Conservation (phyloP, 2,329 filamentous ascomycete species). For the Aspergillus uvarum region DNA sequence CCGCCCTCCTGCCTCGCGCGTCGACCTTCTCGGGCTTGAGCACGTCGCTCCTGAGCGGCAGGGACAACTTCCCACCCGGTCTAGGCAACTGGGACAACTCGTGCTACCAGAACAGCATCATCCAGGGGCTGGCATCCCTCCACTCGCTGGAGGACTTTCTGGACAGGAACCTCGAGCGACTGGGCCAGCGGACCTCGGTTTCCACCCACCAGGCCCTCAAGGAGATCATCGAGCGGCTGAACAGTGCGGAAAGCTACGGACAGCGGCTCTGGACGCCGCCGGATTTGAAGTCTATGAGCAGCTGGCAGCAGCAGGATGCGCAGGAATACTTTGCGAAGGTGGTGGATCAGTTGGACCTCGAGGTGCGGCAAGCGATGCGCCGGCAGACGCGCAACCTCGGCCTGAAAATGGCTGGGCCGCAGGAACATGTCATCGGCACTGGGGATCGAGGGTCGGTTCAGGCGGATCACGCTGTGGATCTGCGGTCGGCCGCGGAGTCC, state of each 20-base stretch:
- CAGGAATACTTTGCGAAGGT: conserved; percentile 96
- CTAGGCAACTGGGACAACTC: conserved; percentile 92
- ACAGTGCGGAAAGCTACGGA: conserved; percentile 68
- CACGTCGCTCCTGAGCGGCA: conserved; percentile 40
- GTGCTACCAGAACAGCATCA: conserved; percentile 95
- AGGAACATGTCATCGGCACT: conserved; percentile 34
- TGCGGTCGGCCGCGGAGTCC: conserved; percentile 15
- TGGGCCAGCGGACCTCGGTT: conserved; percentile 38
- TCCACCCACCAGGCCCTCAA: conserved; percentile 58
- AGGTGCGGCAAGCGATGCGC: conserved; percentile 58
- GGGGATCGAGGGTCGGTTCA: conserved; percentile 6
- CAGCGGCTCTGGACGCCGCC: conserved; percentile 77
- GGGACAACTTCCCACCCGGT: conserved; percentile 53
- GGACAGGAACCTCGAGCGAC: conserved; percentile 38
- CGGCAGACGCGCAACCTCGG: conserved; percentile 46
- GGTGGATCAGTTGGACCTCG: conserved; percentile 78
- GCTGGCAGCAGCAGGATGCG: conserved; percentile 94
- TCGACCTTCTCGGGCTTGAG: conserved; percentile 57
- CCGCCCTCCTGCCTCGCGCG: conserved; percentile 58
- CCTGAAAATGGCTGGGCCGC: conserved; percentile 38
- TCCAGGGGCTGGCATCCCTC: conserved; percentile 79
- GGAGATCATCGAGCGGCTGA: conserved; percentile 68
- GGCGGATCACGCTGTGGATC: conserved; percentile 16
- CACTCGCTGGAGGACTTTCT: conserved; percentile 69
- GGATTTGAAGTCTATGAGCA: conserved; percentile 86